Base-by-base conservation (phyloP, 208 protist species). In the Leishmania braziliensis region DNA sequence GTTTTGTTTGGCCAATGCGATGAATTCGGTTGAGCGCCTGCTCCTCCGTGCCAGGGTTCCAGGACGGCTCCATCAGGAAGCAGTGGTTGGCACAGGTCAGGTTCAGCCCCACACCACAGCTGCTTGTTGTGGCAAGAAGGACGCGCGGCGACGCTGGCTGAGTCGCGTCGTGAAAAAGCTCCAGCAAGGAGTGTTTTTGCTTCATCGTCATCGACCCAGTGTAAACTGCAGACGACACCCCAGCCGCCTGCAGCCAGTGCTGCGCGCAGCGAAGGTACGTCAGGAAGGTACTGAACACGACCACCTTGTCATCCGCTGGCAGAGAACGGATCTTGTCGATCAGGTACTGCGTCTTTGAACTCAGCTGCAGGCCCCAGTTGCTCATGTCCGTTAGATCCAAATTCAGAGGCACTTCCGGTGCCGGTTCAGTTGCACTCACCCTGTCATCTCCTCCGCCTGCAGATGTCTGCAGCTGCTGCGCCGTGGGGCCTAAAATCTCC, bases 281-380 rank as follows among this genome's bases (percentile, higher is more conserved):
- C 3, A 97, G 93, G 84, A 99, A 99, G 82, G 95, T 88, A 62
- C 90, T 97, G 82, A 99, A 99, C 2, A 99, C 91, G 3, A 99
- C 87, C 33, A 90, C 84, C 85, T 99, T 99, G 6, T 95, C 90
- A 4, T 77, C 86, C 1, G 3, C 26, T 0, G 90, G 88, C 23
- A 96, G 80, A 5, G 53, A 75, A 0, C 43, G 36, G 43, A 97
- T 75, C 1, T 58, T 76, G 62, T 89, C 36, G 16, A 97, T 71
- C 18, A 98, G 77, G 54, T 75, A 82, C 60, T 87, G 69, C 23
- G 90, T 94, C 77, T 98, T 98, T n/a, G 89, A 81, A 76, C 89
- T 95, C 70, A 88, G 77, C 39, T 65, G 43, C 72, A 90, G 63
- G 50, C 68, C 74, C 88, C 89, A 95, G 86, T 85, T 86, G 5